These are phyloP conservation scores for Microcera coccophila DNA, from an alignment of 2,329 filamentous ascomycete genomes.

Conservation along the genomic window DNA sequence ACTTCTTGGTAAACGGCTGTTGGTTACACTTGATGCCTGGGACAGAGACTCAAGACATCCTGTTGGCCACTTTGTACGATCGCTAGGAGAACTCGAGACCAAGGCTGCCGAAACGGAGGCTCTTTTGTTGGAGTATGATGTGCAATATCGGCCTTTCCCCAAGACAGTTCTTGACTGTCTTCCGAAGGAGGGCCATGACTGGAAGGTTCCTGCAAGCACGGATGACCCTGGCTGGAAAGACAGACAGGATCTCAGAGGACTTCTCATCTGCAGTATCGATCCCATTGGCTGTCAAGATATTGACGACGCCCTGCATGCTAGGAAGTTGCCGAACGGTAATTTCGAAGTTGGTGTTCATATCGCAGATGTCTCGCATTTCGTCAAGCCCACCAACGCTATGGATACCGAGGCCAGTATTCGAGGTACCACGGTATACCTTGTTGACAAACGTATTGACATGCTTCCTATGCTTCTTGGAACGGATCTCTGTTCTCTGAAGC, in stretches of 20 bases:
- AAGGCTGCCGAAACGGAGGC: slow-evolving; percentile 98
- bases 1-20: slow-evolving; percentile 81
- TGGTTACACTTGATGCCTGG: slow-evolving; percentile 95
- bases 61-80: slow-evolving; percentile 88
- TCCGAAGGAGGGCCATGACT: slow-evolving; percentile 85
- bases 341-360: slow-evolving; percentile 97
- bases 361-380: slow-evolving; percentile 98
- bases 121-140: slow-evolving; percentile 88
- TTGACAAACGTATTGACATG: slow-evolving; percentile 99
- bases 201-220: slow-evolving; percentile 78
- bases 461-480: slow-evolving; percentile 93
- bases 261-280: slow-evolving; percentile 96
- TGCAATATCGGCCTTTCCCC: slow-evolving; percentile 95
- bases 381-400: slow-evolving; percentile 96
- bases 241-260: slow-evolving; percentile 75
- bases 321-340: slow-evolving; percentile 82
- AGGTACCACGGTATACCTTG: slow-evolving; percentile 93
- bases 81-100: slow-evolving; percentile 87
- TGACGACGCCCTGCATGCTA: slow-evolving; percentile 91
- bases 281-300: slow-evolving; percentile 96
- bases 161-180: slow-evolving; percentile 93
- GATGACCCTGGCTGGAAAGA: slow-evolving; percentile 85
- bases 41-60: slow-evolving; percentile 90
- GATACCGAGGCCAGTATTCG: slow-evolving; percentile 90
- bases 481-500: slow-evolving; percentile 92